Evolutionary conservation across 768 basidiomycete genomes (phyloP).

Genomic region (Thelephora aurantiotincta): DNA sequence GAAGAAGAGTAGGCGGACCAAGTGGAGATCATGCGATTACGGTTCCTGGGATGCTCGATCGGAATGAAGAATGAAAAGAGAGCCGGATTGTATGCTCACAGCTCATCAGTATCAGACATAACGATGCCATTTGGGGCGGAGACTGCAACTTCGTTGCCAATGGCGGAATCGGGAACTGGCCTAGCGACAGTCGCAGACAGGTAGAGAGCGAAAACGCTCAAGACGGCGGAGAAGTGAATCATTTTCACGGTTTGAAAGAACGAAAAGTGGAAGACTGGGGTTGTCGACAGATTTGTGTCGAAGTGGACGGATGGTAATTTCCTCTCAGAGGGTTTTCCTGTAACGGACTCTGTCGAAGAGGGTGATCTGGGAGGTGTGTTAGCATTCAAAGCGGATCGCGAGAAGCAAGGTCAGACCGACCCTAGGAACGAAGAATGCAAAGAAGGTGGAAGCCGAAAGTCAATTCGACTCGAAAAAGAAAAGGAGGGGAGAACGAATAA

Average conservation of each 20-base stretch:
- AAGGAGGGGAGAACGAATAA: conserved; percentile 17
- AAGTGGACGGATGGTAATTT: conserved; percentile 11
- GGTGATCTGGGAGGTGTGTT: conserved; percentile 29
- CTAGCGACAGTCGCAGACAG: conserved; percentile 31
- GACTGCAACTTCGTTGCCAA: conserved; percentile 21
- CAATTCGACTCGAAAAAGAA: conserved; percentile 42
- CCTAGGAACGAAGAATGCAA: conserved; percentile 42
- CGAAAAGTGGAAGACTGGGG: conserved; percentile 14
- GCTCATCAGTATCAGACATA: conserved; percentile 25
- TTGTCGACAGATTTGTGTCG: conserved; percentile 33
- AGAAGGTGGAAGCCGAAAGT: conserved; percentile 34
- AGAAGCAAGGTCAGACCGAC: conserved; percentile 13
- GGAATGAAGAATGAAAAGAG: background rate
- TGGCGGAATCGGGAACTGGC: conserved; percentile 28
- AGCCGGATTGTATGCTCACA: conserved; percentile 16
- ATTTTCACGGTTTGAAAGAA: conserved; percentile 29
- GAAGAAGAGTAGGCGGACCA: background rate
- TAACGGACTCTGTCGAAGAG: conserved; percentile 59
- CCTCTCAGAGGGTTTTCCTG: conserved; percentile 51
- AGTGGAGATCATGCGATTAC: background rate
- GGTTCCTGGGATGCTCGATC: conserved; percentile 6
- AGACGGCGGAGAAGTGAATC: conserved; percentile 41
- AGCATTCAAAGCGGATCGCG: background rate
- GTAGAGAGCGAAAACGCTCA: conserved; percentile 42
- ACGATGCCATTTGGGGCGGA: conserved; percentile 33